These are phyloP conservation scores for Athelia psychrophila DNA, from an alignment of 1,284 basidiomycete genomes.

Conservation along the genomic window DNA sequence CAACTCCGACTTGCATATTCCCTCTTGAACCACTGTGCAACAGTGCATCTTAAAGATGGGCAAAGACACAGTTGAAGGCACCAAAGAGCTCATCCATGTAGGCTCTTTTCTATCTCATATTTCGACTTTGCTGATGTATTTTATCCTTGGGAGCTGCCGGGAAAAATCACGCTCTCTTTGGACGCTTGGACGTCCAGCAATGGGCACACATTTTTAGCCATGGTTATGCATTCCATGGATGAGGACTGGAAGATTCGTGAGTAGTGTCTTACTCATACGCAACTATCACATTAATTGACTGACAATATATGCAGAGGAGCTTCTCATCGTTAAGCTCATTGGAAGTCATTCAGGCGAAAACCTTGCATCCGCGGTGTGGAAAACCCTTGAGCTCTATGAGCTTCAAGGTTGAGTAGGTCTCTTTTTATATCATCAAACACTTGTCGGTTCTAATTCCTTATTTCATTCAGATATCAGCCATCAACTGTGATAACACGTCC, in stretches of 20 bases:
- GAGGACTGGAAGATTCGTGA: constrained; percentile 16
- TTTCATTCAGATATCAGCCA: constrained; percentile 13
- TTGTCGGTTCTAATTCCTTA: neutral
- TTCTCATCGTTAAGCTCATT: constrained; percentile 24
- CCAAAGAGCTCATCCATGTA: constrained; percentile 12
- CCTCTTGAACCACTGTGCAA: constrained; percentile 1
- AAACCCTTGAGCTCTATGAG: constrained; percentile 19
- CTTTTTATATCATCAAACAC: neutral
- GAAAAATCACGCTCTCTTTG: constrained; percentile 18
- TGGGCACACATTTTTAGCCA: constrained; percentile 18
- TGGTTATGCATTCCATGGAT: constrained; percentile 20
- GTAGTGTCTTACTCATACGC: neutral
- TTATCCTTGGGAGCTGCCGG: constrained; percentile 14
- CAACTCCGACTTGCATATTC: neutral
- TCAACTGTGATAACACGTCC: constrained; percentile 26
- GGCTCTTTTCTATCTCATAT: neutral
- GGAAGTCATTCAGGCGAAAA: constrained; percentile 30
- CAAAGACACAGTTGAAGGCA: constrained; percentile 8
- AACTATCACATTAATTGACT: neutral
- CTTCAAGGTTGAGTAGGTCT: constrained; percentile 12
- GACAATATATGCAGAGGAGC: neutral
- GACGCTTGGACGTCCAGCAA: constrained; percentile 26
- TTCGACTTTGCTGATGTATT: neutral
- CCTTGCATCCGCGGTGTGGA: constrained; percentile 28
- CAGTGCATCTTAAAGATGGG: constrained; percentile 8